A percentile compares a stretch with the other conserved stretches of the same genome.
These are phyloP conservation scores for Ganoderma sinense DNA, from an alignment of 1,284 basidiomycete genomes.

Conservation along the genomic window DNA sequence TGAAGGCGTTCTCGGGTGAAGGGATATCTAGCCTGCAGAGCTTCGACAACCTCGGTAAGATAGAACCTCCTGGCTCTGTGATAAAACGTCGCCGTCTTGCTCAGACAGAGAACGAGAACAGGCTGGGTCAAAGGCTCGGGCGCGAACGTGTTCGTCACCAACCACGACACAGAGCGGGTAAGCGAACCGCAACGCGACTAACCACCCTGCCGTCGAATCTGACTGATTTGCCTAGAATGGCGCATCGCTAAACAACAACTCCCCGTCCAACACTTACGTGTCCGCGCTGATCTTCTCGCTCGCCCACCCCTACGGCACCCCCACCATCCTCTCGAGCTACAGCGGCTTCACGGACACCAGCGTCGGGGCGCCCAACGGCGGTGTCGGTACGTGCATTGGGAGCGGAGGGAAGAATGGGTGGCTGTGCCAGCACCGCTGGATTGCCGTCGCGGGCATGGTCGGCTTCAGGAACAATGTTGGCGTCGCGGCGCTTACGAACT, in stretches of 20 bases:
- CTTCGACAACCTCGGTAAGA: slow-evolving; percentile 59
- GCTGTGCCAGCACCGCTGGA: slow-evolving; percentile 69
- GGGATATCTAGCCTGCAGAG: slow-evolving; percentile 62
- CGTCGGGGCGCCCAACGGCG: slow-evolving; percentile 57
- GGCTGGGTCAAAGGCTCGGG: slow-evolving; percentile 62
- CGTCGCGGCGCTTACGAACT: slow-evolving; percentile 54
- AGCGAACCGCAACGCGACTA: slow-evolving; percentile 20
- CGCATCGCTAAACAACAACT: slow-evolving; percentile 61
- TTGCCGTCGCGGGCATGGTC: slow-evolving; percentile 66
- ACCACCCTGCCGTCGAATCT: not conserved
- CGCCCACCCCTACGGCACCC: slow-evolving; percentile 72
- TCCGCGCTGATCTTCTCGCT: slow-evolving; percentile 70
- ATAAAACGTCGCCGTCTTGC: not conserved
- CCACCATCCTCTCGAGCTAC: slow-evolving; percentile 70
- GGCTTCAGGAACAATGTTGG: slow-evolving; percentile 68
- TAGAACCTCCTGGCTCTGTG: not conserved
- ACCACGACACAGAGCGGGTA: slow-evolving; percentile 77
- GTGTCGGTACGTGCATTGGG: slow-evolving; percentile 58
- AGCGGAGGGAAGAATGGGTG: slow-evolving; percentile 64
- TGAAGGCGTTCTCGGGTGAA: slow-evolving; percentile 57
- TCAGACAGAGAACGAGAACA: slow-evolving; percentile 33
- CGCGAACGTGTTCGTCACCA: slow-evolving; percentile 74
- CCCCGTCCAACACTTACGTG: slow-evolving; percentile 69
- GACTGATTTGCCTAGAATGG: slow-evolving; percentile 48
- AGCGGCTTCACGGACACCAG: slow-evolving; percentile 54